A percentile compares a stretch with the other conserved stretches of the same genome.
Evolutionary conservation across 805 yeast genomes (phyloP).

Genomic region (Kluyveromyces nonfermentans): DNA sequence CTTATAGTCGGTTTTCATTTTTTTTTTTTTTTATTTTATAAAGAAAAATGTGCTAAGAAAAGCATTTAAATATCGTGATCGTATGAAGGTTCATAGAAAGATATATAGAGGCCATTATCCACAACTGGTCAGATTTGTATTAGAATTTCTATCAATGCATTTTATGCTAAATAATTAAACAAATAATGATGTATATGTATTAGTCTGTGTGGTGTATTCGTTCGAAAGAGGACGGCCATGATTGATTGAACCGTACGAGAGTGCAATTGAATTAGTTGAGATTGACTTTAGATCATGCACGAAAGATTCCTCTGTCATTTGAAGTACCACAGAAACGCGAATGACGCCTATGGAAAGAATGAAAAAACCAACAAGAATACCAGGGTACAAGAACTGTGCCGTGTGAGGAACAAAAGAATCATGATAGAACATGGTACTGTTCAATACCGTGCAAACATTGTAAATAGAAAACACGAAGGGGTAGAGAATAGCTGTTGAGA

Average conservation of each 20-base stretch:
- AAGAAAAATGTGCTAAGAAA: too few relatives aligned
- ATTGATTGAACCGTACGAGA: slow-evolving; percentile 1
- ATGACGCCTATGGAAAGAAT: slow-evolving; percentile 2
- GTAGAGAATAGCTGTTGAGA: slow-evolving; percentile 65
- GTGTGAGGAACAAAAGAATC: slow-evolving; percentile 4
- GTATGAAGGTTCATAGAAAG: too few relatives aligned
- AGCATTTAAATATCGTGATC: too few relatives aligned
- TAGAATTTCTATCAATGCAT: too few relatives aligned
- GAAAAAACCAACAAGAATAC: slow-evolving; percentile 1
- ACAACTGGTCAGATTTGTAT: too few relatives aligned
- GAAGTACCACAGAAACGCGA: not conserved
- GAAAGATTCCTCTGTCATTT: not conserved
- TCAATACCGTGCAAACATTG: slow-evolving; percentile 58
- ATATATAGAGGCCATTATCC: too few relatives aligned
- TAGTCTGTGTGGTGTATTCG: not conserved
- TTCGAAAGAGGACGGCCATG: not conserved
- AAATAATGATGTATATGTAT: not conserved
- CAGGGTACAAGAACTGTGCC: slow-evolving; percentile 1
- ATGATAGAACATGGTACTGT: slow-evolving; percentile 32
- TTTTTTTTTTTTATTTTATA: too few relatives aligned
- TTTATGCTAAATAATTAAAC: not conserved
- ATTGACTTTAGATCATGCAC: not conserved
- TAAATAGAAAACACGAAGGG: slow-evolving; percentile 81
- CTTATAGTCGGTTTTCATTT: too few relatives aligned
- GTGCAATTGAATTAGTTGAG: not conserved